Evolutionary conservation across 441 rosid species (phyloP), one percentile per base, ranked within the genome.

Genomic region (Bruguiera hainesii): DNA sequence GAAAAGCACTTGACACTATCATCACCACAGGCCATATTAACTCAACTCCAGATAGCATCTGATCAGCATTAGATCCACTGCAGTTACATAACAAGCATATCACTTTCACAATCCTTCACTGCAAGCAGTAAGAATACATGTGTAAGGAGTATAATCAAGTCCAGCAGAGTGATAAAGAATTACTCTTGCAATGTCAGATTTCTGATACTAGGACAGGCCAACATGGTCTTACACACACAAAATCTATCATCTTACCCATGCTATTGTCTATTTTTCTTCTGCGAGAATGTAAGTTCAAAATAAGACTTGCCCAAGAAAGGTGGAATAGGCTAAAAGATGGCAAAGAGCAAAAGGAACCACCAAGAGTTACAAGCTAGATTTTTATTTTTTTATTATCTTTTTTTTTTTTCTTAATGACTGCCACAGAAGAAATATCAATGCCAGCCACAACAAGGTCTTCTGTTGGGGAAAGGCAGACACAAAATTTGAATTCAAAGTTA

Each of bases 1-100:
- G 96, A 70, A 90, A 87, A 79, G 90, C 96, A 72, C 88, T 79
- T 60, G 98, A 93, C 67, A 79, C 80, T 79, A 93, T 81, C 97
- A 93, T 80, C 68, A 93, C 68, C 28, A 81, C 81, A 33, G 97
- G 93, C 97, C 97, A 90, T 26, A 79, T 35, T 30, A 88, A 77
- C 33, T 85, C 82, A 55, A 71, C 75, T 70, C 85, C 85, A 8
- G 82, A 80, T 64, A 84, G 71, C 71, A 83, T 80, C 74, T 78
- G 88, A 76, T 77, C 82, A 60, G 96, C 77, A 66, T 79, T 76
- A 71, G 96, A 81, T 66, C 97, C 96, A 78, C 97, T 93, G 84
- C 73, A 78, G 75, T 76, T 50, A 63, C 70, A 62, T 49, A 67
- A 65, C 25, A 61, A 13, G 31, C n/a, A 67, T 66, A 66, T 37